phyloP scores from a whole-genome alignment of 1,284 basidiomycete genomes.

The Rhodotorula sp. region DNA sequence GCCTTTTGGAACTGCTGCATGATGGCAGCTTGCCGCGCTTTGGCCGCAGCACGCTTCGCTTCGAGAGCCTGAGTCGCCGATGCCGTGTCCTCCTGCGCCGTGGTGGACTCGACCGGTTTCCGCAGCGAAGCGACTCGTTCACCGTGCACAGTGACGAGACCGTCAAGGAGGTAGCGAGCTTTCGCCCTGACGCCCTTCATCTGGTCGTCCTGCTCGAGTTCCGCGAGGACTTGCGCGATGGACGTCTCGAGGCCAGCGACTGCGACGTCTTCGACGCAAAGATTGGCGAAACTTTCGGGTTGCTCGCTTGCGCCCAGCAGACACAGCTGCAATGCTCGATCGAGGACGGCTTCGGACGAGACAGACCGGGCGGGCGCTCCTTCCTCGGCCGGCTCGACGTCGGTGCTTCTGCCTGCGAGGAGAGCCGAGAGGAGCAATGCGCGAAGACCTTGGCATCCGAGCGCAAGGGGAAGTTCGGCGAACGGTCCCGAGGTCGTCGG shows the following conservation, averaged over 20 bases:
- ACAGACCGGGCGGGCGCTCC: conserved; percentile 6
- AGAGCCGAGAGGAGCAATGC: conserved; percentile 76
- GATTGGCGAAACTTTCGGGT: conserved; percentile 59
- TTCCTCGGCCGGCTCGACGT: background rate
- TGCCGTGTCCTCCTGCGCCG: conserved; percentile 5
- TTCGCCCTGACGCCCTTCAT: conserved; percentile 62
- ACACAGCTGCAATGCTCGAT: conserved; percentile 78
- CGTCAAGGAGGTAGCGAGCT: conserved; percentile 72
- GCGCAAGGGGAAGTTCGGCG: conserved; percentile 58
- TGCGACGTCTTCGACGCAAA: background rate
- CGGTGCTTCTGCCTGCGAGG: conserved; percentile 53
- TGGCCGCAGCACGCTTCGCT: conserved; percentile 73
- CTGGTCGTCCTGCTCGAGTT: conserved; percentile 51
- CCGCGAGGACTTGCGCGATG: conserved; percentile 56
- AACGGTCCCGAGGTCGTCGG: conserved; percentile 62
- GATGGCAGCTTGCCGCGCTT: conserved; percentile 79
- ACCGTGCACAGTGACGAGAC: conserved; percentile 59
- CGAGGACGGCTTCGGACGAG: conserved; percentile 72
- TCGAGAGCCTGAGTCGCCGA: conserved; percentile 47
- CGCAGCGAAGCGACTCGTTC: conserved; percentile 56
- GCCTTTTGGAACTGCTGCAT: conserved; percentile 91
- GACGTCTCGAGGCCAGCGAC: conserved; percentile 48
- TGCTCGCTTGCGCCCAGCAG: conserved; percentile 78
- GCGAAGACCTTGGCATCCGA: conserved; percentile 66
- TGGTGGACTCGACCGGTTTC: conserved; percentile 21